A percentile compares a stretch with the other conserved stretches of the same genome.
Evolutionary conservation across 148 eudicot species (phyloP).

Genomic region (Rhododendron griersonianum): DNA sequence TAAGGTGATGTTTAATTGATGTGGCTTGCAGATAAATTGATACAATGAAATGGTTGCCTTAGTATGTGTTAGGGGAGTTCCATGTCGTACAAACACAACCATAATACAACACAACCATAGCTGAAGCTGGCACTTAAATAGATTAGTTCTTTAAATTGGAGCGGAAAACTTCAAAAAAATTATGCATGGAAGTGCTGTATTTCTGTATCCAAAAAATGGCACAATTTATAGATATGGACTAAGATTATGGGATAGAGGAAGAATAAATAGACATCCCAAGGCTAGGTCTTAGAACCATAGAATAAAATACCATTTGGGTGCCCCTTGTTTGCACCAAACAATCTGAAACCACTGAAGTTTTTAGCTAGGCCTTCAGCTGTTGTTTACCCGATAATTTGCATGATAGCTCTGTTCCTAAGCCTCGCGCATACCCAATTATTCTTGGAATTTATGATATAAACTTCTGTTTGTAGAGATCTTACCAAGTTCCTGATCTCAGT

Average conservation of each 20-base stretch:
- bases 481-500: no score
- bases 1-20: constrained; percentile 48
- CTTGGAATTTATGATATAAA: no score
- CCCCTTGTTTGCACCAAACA: no score
- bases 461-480: no score
- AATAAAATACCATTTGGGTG: no score
- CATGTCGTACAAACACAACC: background rate
- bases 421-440: no score
- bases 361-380: no score
- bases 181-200: background rate
- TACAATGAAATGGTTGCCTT: background rate
- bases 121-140: background rate
- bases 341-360: no score
- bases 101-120: background rate
- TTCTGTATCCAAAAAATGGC: background rate
- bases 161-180: background rate
- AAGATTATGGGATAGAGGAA: background rate
- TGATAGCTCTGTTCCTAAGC: no score
- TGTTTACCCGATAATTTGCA: no score
- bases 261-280: background rate
- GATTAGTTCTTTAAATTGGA: background rate
- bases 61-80: background rate
- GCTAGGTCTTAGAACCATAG: background rate
- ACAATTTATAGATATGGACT: background rate
- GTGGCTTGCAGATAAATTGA: background rate